Base-by-base conservation (phyloP, 441 rosid species). In the Jatropha podagrica region DNA sequence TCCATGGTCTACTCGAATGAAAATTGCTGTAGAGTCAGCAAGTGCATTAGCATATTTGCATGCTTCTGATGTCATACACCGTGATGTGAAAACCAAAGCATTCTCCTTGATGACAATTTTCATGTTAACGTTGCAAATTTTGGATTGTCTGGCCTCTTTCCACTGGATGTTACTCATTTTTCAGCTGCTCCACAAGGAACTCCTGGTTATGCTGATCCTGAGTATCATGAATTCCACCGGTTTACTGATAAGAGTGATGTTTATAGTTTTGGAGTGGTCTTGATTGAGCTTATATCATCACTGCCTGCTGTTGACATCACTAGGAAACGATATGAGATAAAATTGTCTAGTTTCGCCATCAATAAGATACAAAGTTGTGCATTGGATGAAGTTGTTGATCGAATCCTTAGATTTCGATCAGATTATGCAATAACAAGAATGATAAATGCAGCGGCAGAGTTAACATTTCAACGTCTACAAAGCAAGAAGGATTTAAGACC, bases 121-220 rank as follows among this genome's bases (percentile, higher is more conserved):
- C 15, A 68, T 18, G 95, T 91, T 37, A 87, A 90, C 73, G 94
- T 93, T 14, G 94, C 95, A 1, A 98, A 93, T 85, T 93, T 93
- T 17, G 97, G 95, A 46, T 85, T 93, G 9, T 95, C 99, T 3
- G 86, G 95, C 41, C 80, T 92, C 51, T 92, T 89, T 58, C 98
- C 96, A 1, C 59, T 20, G 1, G 74, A 86, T 77, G 86, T 73
- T 65, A 85, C 97, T 1, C 99, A 95, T 40, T 86, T 95, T 75
- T 95, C 98, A 0, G 93, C 99, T 1, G 90, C 93, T 71, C 99
- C 99, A 20, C 99, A 93, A 77, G 99, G 99, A 6, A 95, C 97
- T 74, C 98, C 97, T 0, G 98, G 99, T 8, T 95, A 95, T 52
- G 88, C 93, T 0, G 98, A 92, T 76, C 99, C 99, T 0, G 98